Percentiles rank a stretch among this genome's conserved stretches.
These are phyloP conservation scores for Ustanciosporium gigantosporum DNA, from an alignment of 1,284 basidiomycete species.

Conservation along the genomic window DNA sequence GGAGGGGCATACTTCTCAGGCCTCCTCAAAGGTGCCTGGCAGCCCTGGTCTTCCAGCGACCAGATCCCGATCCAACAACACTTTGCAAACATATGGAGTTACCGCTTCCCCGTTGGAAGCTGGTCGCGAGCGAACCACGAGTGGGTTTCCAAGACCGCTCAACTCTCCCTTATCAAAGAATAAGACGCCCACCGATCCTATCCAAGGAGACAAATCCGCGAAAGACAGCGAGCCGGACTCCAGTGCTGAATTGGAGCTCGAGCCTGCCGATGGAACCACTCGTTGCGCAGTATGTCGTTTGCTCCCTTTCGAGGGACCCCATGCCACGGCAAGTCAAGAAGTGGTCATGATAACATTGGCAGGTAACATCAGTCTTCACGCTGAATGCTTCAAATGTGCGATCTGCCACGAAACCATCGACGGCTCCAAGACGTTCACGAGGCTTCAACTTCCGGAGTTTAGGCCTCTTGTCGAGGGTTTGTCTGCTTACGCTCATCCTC, in stretches of 20 bases:
- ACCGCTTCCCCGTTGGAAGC: not conserved
- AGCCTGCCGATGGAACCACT: conserved; percentile 4
- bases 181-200: not conserved
- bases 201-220: conserved; percentile 5
- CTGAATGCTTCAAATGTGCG: conserved; percentile 43
- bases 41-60: conserved; percentile 7
- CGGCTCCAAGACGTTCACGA: conserved; percentile 24
- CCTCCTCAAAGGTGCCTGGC: conserved; percentile 13
- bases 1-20: too few species aligned
- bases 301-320: conserved; percentile 36
- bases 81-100: too few species aligned
- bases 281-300: conserved; percentile 24
- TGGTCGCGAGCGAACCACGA: conserved; percentile 3
- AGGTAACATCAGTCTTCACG: conserved; percentile 24
- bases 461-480: not conserved
- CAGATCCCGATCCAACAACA: not conserved
- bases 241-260: conserved; percentile 1
- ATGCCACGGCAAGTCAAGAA: conserved; percentile 1
- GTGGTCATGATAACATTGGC: conserved; percentile 38
- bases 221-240: not conserved
- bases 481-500: conserved; percentile 21
- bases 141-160: conserved; percentile 25
- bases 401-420: conserved; percentile 33
- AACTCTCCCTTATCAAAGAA: conserved; percentile 5
- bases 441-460: conserved; percentile 6